Percentiles rank a stretch among this genome's conserved stretches.
Evolutionary conservation across 129 eudicot species (phyloP).

Genomic region (Sambucus nigra): DNA sequence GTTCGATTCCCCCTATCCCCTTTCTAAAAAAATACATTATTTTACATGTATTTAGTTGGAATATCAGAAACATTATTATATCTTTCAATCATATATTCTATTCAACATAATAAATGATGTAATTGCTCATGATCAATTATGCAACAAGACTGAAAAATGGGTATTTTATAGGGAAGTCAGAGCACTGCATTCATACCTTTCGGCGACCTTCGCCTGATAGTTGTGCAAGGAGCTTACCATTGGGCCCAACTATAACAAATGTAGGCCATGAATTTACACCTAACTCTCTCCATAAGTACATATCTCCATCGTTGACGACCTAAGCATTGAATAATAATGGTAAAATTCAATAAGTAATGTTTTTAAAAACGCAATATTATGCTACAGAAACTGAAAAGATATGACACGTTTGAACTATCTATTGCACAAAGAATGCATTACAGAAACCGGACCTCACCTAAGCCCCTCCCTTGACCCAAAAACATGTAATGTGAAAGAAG

Average conservation of each 20-base stretch:
- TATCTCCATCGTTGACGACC: slow-evolving; percentile 99
- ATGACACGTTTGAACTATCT: too few relatives aligned
- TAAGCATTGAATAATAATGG: slow-evolving; percentile 14
- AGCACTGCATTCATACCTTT: slow-evolving; percentile 44
- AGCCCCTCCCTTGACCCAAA: too few relatives aligned
- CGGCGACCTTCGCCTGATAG: slow-evolving; percentile 94
- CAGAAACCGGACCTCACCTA: too few relatives aligned
- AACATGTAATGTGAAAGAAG: too few relatives aligned
- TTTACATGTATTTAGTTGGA: too few relatives aligned
- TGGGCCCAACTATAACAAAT: slow-evolving; percentile 85
- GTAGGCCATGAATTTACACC: slow-evolving; percentile 98
- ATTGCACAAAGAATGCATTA: not conserved
- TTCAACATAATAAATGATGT: not conserved
- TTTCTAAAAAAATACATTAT: too few relatives aligned
- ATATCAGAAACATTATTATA: not conserved
- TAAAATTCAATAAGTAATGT: slow-evolving; percentile 2
- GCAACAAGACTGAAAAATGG: not conserved
- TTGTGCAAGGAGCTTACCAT: slow-evolving; percentile 82
- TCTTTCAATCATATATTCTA: not conserved
- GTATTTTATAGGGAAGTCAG: not conserved
- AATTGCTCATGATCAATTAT: not conserved
- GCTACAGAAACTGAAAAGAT: not conserved
- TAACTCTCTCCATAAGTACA: slow-evolving; percentile 88
- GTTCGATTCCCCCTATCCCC: too few relatives aligned
- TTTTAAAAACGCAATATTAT: not conserved